Base-by-base conservation (phyloP, 2,329 filamentous ascomycete genomes). In the Aureobasidium subglaciale region DNA sequence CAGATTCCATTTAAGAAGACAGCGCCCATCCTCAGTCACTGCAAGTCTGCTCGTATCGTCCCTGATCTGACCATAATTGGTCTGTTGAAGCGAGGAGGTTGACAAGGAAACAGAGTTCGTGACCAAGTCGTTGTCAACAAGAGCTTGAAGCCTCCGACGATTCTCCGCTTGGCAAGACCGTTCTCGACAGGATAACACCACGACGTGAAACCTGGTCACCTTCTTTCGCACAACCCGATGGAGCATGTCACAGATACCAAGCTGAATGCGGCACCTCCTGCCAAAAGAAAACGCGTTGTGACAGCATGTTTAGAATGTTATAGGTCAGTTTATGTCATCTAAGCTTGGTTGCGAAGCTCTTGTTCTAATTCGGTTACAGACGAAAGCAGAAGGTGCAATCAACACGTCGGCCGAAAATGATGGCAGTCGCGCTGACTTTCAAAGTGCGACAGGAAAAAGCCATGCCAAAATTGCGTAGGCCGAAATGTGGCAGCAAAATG, bases 401-500 rank as follows among this genome's bases (percentile, higher is more conserved):
- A 15, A 22, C 11, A 20, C 15, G 13, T 8, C 16, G 11, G 34
- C 24, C 10, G 9, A 43, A n/a, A 9, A 7, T 9, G 5, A 2
- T 15, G 16, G 22, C 27, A 9, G 34, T 15, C 18, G 9, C 10
- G 1, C 43, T 48, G 18, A 35, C 30, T 11, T 11, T 13, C 6
- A 6, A 16, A 48, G 43, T 48, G 43, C 16, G 43, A 48, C 20
- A 24, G 43, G 11, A 25, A 25, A 9, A 25, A 35, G 5, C 43
- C 43, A 18, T 48, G 43, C 25, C 18, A 35, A 3, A 35, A 48
- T 7, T 48, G 43, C 8, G 15, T 48, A 16, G 20, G 20, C 9
- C 43, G 43, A n/a, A 48, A 48, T 35, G 43, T 48, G 20, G 29
- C 43, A 35, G 29, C 43, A 3, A 48, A 48, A 25, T 48, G 43